Conservation (phyloP, 176 grass and related monocot genomes). For the Juncus inflexus region DNA sequence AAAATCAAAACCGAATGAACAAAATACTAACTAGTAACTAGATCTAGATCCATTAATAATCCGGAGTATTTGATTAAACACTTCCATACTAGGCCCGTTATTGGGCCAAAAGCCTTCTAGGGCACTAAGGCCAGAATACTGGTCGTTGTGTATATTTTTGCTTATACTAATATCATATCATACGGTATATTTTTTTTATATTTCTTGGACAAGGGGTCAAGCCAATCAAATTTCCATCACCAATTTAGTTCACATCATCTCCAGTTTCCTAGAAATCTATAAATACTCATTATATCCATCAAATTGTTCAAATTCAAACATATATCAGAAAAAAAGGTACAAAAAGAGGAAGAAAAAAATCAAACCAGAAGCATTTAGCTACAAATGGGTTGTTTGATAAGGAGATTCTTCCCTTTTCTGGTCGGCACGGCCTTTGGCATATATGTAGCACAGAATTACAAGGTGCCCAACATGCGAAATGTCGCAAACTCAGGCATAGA, state of each 20-base stretch:
- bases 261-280: not conserved
- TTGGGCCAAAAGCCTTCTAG: too few species aligned
- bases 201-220: conserved; percentile 25
- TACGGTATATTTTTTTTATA: not conserved
- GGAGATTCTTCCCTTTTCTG: conserved; percentile 49
- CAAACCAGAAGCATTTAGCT: not conserved
- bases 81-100: too few species aligned
- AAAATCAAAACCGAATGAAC: too few species aligned
- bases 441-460: conserved; percentile 64
- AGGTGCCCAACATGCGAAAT: conserved; percentile 41
- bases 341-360: not conserved
- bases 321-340: not conserved
- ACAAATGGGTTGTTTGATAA: conserved; percentile 36
- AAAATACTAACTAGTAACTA: too few species aligned
- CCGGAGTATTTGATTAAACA: too few species aligned
- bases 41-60: too few species aligned
- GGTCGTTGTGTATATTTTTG: too few species aligned
- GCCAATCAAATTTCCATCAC: not conserved
- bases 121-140: too few species aligned
- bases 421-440: conserved; percentile 41
- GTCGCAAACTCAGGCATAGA: conserved; percentile 31
- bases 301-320: not conserved
- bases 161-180: too few species aligned
- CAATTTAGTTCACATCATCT: not conserved
- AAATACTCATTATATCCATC: conserved; percentile 8